These are phyloP conservation scores for Zygosaccharomyces kombuchaensis DNA, from an alignment of 805 yeast genomes.

Conservation along the genomic window DNA sequence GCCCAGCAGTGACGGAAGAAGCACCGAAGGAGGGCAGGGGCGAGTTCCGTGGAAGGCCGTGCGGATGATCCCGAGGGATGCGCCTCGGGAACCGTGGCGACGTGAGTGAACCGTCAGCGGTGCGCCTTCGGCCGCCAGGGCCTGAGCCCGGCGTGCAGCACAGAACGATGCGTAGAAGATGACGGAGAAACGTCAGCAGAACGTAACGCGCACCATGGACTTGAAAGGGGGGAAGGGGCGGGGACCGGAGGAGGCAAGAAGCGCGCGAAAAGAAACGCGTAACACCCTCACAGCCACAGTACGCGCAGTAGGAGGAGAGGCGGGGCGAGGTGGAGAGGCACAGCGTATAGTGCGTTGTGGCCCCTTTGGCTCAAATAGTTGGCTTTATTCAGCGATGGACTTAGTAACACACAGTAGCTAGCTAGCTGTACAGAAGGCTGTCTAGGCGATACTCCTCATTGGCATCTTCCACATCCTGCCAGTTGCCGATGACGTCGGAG, in stretches of 20 bases:
- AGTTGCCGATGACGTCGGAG: slow-evolving; percentile 78
- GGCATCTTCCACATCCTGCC: slow-evolving; percentile 80
- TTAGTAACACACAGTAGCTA: background rate
- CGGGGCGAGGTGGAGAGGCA: background rate
- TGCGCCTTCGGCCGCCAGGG: background rate
- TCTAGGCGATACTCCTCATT: slow-evolving; percentile 71
- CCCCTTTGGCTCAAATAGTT: background rate
- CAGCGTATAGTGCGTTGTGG: background rate
- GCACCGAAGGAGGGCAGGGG: background rate
- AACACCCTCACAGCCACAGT: background rate
- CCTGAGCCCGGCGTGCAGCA: background rate
- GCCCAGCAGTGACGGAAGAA: background rate
- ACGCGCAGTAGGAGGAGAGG: background rate
- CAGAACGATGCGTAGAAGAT: background rate
- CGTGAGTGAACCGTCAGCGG: background rate
- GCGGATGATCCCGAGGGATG: background rate
- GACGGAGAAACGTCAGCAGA: background rate
- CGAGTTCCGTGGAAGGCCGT: background rate
- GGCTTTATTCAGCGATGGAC: background rate
- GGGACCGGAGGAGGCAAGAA: background rate
- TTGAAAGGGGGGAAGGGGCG: background rate
- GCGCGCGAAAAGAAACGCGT: background rate
- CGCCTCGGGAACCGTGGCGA: background rate
- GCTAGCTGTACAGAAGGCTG: slow-evolving; percentile 59
- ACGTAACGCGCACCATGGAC: background rate